phyloP scores from a whole-genome alignment of 176 grass and related monocot species.

The Carex myosuroides region DNA sequence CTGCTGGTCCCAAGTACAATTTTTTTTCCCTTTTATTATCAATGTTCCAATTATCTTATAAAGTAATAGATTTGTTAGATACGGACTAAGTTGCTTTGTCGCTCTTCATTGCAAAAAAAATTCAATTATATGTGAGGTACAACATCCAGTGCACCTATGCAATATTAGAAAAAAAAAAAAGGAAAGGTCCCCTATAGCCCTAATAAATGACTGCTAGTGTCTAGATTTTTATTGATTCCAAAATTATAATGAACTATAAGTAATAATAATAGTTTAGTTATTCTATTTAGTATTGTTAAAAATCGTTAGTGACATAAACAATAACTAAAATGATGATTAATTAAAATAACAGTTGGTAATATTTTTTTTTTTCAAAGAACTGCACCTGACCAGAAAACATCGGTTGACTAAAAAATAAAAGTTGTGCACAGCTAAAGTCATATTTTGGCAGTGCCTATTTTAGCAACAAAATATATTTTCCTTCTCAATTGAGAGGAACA shows the following conservation, averaged over 20 bases:
- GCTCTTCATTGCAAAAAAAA: neutral
- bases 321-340: neutral
- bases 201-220: neutral
- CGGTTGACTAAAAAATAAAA: neutral
- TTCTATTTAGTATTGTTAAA: neutral
- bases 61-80: neutral
- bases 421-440: neutral
- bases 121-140: neutral
- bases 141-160: neutral
- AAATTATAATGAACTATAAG: neutral
- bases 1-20: constrained; percentile 79
- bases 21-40: neutral
- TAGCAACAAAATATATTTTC: neutral
- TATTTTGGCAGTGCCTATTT: neutral
- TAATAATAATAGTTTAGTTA: neutral
- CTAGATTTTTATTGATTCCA: neutral
- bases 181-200: neutral
- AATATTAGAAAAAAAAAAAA: neutral
- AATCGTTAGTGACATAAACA: neutral
- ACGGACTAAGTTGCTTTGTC: neutral
- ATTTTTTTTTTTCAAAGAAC: neutral
- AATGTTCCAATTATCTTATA: neutral
- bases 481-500: neutral
- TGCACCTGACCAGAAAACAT: neutral
- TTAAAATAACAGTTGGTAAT: neutral